Percentiles rank a stretch among this genome's conserved stretches.
These are phyloP conservation scores for Monilinia laxa DNA, from an alignment of 2,329 filamentous ascomycete species.

Conservation along the genomic window DNA sequence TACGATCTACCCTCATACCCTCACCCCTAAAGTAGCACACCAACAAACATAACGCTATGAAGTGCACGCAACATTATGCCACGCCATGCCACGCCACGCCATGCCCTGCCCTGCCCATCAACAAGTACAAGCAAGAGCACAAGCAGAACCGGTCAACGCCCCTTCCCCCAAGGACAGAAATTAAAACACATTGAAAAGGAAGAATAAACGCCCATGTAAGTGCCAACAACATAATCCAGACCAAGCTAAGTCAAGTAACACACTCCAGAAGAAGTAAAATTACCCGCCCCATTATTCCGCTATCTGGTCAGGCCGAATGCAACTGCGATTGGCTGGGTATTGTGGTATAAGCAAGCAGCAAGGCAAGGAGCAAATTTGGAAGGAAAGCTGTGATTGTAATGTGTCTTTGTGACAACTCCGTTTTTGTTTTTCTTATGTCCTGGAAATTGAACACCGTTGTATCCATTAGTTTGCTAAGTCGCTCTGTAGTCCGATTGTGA, in stretches of 20 bases:
- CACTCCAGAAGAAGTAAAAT: constrained; percentile 7
- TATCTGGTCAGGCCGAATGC: background rate
- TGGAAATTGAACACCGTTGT: background rate
- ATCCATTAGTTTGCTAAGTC: constrained; percentile 12
- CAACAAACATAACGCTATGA: background rate
- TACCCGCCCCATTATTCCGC: background rate
- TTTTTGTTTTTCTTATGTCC: constrained; percentile 9
- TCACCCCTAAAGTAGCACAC: background rate
- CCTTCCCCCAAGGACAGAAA: background rate
- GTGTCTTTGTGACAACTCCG: constrained; percentile 6
- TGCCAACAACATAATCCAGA: background rate
- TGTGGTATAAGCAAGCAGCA: constrained; percentile 10
- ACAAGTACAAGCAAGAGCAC: constrained; percentile 2
- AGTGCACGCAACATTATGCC: constrained; percentile 3
- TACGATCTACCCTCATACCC: background rate
- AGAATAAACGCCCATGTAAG: constrained; percentile 16
- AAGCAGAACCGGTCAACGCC: background rate
- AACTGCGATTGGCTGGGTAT: constrained; percentile 6
- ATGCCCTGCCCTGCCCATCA: background rate
- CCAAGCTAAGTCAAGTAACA: background rate
- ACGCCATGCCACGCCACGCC: background rate
- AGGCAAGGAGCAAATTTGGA: constrained; percentile 8
- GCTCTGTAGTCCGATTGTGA: background rate
- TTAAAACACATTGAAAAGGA: background rate
- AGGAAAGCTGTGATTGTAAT: constrained; percentile 14